A percentile compares a stretch with the other conserved stretches of the same genome.
These are phyloP conservation scores for Hemerocallis citrina DNA, from an alignment of 106 monocot species.

Conservation along the genomic window DNA sequence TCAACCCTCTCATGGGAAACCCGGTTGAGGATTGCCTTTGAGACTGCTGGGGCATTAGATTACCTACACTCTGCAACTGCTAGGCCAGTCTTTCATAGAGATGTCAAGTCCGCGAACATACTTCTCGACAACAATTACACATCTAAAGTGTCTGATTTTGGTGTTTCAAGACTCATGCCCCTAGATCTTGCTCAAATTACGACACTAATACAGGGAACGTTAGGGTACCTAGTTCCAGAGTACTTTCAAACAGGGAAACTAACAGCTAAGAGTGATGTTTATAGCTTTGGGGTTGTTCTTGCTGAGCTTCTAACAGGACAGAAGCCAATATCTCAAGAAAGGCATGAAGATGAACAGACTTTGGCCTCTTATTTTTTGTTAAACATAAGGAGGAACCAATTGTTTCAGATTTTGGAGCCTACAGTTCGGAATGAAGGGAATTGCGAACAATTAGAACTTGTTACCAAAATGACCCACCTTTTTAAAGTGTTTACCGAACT, in stretches of 20 bases:
- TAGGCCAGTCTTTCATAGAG: slow-evolving; percentile 34
- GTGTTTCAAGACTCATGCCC: slow-evolving; percentile 35
- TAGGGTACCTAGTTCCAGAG: slow-evolving; percentile 50
- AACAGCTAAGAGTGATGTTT: slow-evolving; percentile 15
- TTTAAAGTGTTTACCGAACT: too few species aligned
- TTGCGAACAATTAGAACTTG: too few species aligned
- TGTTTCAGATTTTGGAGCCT: too few species aligned
- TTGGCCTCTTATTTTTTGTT: too few species aligned
- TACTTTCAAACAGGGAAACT: slow-evolving; percentile 25
- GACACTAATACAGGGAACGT: slow-evolving; percentile 40
- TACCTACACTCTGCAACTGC: slow-evolving; percentile 29
- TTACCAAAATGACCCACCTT: too few species aligned
- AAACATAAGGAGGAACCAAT: too few species aligned
- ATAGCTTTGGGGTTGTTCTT: slow-evolving; percentile 9
- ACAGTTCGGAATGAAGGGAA: too few species aligned
- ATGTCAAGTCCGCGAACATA: slow-evolving; percentile 44
- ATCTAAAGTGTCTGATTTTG: slow-evolving; percentile 38
- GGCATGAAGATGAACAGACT: too few species aligned
- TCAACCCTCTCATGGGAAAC: slow-evolving; percentile 5
- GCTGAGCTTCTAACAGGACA: slow-evolving; percentile 7
- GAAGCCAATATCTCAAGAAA: too few species aligned
- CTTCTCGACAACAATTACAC: slow-evolving; percentile 11
- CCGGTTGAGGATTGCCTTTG: slow-evolving; percentile 21
- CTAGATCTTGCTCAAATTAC: slow-evolving; percentile 28
- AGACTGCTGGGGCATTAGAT: slow-evolving; percentile 34